Conservation (phyloP, 2,329 filamentous ascomycete species). For the Fusarium sp. region DNA sequence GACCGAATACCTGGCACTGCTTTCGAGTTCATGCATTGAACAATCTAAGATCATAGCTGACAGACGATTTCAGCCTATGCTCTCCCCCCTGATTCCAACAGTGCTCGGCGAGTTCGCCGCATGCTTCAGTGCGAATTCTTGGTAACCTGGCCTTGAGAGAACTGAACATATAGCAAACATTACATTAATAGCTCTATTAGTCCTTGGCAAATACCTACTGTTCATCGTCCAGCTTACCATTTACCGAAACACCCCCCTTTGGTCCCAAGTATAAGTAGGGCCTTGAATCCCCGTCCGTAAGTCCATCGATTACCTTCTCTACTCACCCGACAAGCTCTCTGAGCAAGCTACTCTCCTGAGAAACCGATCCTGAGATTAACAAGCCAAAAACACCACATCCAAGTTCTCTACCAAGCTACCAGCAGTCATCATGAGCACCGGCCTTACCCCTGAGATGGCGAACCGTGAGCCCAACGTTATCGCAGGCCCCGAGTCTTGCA, state of each 20-base stretch:
- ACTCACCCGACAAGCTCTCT: too few species aligned
- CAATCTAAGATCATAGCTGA: too few species aligned
- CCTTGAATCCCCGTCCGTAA: too few species aligned
- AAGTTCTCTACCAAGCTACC: background rate
- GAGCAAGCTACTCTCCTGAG: background rate
- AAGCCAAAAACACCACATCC: background rate
- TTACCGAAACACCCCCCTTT: too few species aligned
- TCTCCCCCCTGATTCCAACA: background rate
- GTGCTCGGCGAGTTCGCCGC: background rate
- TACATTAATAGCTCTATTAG: too few species aligned
- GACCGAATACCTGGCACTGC: background rate
- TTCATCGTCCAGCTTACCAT: too few species aligned
- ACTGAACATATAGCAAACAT: background rate
- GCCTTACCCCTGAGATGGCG: background rate
- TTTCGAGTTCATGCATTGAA: rapidly evolving
- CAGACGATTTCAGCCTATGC: background rate
- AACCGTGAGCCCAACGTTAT: background rate
- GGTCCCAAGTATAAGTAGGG: background rate
- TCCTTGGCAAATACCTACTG: too few species aligned
- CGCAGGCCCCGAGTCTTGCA: too few species aligned
- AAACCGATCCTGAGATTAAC: background rate
- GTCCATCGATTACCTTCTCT: too few species aligned
- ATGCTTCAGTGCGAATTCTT: background rate
- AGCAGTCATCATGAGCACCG: background rate
- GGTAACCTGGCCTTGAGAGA: background rate